Evolutionary conservation across 2,329 filamentous ascomycete genomes (phyloP), one percentile per base, ranked within the genome.

Genomic region (Diaporthe citriasiana): DNA sequence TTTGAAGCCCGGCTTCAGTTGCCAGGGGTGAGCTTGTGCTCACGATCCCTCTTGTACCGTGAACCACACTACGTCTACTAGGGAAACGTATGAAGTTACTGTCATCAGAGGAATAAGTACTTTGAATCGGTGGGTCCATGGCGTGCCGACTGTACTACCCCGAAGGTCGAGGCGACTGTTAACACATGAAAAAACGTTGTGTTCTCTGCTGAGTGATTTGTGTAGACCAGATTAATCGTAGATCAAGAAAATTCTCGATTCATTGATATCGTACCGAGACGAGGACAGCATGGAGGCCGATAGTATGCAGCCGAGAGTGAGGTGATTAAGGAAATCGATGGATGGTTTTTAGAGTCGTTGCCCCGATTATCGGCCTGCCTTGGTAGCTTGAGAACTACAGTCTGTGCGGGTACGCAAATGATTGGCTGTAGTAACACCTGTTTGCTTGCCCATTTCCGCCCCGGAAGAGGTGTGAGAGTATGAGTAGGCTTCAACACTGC

Each of bases 1-100:
- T 88, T 70, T 93, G 90, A 63, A 98, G 89, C 27, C 96, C 96
- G 73, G 95, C 97, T 83, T 94, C 93, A 33, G 93, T 93, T 7
- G 96, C 96, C 59, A 98, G 87, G 19, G 96, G 95, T 80, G 98
- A 95, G 0, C 95, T 94, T 81, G 93, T 97, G 30, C 95, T 90
- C 59, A 98, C 93, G 73, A 98, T 97, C 47, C 95, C 95, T 79
- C 95, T 93, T 1, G 93, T 95, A 81, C 95, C 97, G 81, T 98
- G 95, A 13, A 98, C 94, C 33, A 97, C 95, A 78, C 95, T 98
- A 76, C 96, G 89, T 50, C 96, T 90, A 77, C 94, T 96, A 13
- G 94, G 84, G 80, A 79, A 80, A 25, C 70, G 71, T 55, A 76
- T 73, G 73, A 81, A 80, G 7, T 22, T 17, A 27, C 53, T 73